A percentile compares a stretch with the other conserved stretches of the same genome.
These are phyloP conservation scores for Antrodiella citrinella DNA, from an alignment of 768 basidiomycete species.

Conservation along the genomic window DNA sequence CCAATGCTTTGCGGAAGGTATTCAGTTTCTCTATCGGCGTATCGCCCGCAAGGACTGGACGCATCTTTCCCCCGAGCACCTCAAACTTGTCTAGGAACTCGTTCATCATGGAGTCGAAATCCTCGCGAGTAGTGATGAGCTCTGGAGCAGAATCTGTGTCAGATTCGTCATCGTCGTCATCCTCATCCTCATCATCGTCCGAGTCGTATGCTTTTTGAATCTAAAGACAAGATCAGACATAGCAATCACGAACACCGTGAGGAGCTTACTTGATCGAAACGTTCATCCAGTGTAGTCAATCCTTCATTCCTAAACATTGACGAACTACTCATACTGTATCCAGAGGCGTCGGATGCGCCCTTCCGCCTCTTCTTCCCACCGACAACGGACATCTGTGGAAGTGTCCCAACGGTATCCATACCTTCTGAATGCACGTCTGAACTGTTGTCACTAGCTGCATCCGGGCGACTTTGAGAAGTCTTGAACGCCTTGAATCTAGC, in stretches of 20 bases:
- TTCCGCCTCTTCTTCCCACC: constrained; percentile 70
- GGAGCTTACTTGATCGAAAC: constrained; percentile 77
- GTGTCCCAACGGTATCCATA: constrained; percentile 71
- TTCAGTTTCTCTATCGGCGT: constrained; percentile 74
- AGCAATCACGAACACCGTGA: not conserved
- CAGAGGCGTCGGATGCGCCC: constrained; percentile 78
- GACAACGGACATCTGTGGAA: constrained; percentile 72
- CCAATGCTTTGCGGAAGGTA: constrained; percentile 69
- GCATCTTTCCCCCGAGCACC: constrained; percentile 80
- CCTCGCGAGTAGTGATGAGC: constrained; percentile 73
- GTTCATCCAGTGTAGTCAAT: constrained; percentile 81
- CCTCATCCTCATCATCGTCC: constrained; percentile 42
- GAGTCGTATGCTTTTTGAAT: constrained; percentile 74
- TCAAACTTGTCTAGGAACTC: constrained; percentile 93
- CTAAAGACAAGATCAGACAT: constrained; percentile 40
- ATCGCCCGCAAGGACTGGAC: constrained; percentile 63
- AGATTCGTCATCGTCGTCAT: constrained; percentile 27
- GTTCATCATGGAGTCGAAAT: constrained; percentile 87
- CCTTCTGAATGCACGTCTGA: constrained; percentile 55
- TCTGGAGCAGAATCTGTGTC: constrained; percentile 61
- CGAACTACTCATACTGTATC: constrained; percentile 96
- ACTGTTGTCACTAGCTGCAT: constrained; percentile 19
- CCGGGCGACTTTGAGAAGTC: constrained; percentile 29
- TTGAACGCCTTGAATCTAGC: constrained; percentile 78
- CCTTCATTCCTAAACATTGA: constrained; percentile 92